Evolutionary conservation across 768 basidiomycete genomes (phyloP), one percentile per base, ranked within the genome.

Genomic region (Podaxis sp.): DNA sequence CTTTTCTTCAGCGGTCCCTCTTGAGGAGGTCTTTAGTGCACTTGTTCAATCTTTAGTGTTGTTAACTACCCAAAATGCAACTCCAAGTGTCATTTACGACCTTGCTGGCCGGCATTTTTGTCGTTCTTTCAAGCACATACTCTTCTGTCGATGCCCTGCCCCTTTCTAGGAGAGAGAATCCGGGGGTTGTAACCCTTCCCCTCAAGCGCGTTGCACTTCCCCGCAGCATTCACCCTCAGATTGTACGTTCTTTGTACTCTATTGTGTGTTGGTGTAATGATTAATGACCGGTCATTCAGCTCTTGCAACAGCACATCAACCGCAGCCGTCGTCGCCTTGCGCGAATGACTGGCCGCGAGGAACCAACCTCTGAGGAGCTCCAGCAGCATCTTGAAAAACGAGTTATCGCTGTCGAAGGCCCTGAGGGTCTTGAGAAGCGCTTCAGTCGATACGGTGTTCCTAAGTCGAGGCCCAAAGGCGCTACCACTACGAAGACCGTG

Each of bases 271-370:
- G 37, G 36, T 30, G 38, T 10, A n/a, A 17, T n/a, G 24, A 28
- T 46, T n/a, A 20, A 28, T 50, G n/a, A 69, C 37, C 57, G 66
- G 24, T 56, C 61, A 26, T 69, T 36, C 65, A 88, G 87, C 67
- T 82, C 56, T 74, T 87, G 56, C 87, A 88, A 69, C 87, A 84
- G 71, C 81, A 86, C 68, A 80, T 84, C 48, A 88, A 86, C 66
- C 83, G 79, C 49, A 79, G 78, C 41, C 72, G 80, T 50, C 77
- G 73, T 58, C 87, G 88, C 41, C 77, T 84, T 37, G 83, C 85
- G 13, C 77, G 76, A 44, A 87, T 88, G 83, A 83, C 80, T 3
- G 82, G 85, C n/a, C 75, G 78, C 30, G 66, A 69, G 26, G 74
- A 70, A 20, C 80, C 80, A 6, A 72, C 76, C 26, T 58, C 68